phyloP scores from a whole-genome alignment of 495 filamentous ascomycete species.

The Cercophora newfieldiana region DNA sequence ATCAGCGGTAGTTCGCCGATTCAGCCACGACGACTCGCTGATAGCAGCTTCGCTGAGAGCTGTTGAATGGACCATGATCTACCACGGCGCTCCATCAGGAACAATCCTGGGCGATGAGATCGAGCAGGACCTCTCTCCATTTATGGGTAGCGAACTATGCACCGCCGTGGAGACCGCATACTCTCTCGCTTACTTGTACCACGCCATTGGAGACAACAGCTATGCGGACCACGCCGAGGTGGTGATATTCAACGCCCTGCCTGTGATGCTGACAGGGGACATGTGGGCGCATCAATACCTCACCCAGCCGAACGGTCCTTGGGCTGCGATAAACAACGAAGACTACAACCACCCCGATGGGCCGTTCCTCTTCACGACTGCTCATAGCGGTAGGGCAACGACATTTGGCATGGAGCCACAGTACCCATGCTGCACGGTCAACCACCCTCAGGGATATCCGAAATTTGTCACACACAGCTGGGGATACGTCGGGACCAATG shows the following conservation, averaged over 20 bases:
- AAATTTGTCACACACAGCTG: conserved; percentile 51
- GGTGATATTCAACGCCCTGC: conserved; percentile 61
- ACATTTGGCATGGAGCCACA: conserved; percentile 47
- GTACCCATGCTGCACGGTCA: conserved; percentile 63
- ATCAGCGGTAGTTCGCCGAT: conserved; percentile 29
- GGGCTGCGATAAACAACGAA: conserved; percentile 29
- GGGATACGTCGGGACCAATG: conserved; percentile 29
- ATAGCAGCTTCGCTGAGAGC: conserved; percentile 27
- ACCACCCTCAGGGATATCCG: conserved; percentile 61
- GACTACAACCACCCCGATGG: conserved; percentile 17
- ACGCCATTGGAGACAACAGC: conserved; percentile 45
- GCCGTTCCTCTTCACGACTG: conserved; percentile 26
- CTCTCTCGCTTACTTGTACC: conserved; percentile 38
- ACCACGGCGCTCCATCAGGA: conserved; percentile 34
- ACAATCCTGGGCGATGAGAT: conserved; percentile 36
- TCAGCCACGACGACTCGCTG: conserved; percentile 29
- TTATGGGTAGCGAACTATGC: conserved; percentile 37
- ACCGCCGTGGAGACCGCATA: conserved; percentile 37
- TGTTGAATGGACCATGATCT: conserved; percentile 30
- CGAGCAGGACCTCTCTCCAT: conserved; percentile 28
- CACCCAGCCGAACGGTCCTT: conserved; percentile 56
- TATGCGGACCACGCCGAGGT: conserved; percentile 59
- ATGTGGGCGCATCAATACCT: conserved; percentile 67
- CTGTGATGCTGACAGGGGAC: conserved; percentile 55
- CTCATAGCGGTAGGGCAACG: conserved; percentile 25